A percentile compares a stretch with the other conserved stretches of the same genome.
Conservation (phyloP, 2,329 filamentous ascomycete species). For the Magnaporthiopsis poae region DNA sequence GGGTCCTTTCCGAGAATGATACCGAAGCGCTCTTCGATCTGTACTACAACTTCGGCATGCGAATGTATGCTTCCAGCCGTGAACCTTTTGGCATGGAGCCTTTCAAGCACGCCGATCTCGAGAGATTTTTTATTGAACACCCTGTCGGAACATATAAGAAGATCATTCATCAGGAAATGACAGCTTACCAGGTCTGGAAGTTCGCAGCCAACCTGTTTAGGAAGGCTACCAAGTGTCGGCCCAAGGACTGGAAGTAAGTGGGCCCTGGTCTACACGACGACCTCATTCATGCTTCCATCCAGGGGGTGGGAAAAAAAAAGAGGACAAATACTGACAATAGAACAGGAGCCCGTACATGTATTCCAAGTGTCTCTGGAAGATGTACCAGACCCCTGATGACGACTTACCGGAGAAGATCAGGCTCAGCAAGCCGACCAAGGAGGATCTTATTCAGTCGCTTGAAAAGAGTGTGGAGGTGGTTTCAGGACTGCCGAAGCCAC, state of each 20-base stretch:
- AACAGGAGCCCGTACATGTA: constrained; percentile 50
- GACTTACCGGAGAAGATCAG: constrained; percentile 34
- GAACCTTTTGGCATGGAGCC: constrained; percentile 55
- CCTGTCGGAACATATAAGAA: constrained; percentile 38
- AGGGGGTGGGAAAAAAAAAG: background rate
- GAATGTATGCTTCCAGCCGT: constrained; percentile 51
- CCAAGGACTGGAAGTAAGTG: constrained; percentile 47
- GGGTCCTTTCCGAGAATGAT: constrained; percentile 30
- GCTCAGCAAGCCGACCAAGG: constrained; percentile 26
- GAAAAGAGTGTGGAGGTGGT: constrained; percentile 43
- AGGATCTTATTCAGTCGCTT: constrained; percentile 37
- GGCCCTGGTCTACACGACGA: background rate
- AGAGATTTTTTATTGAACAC: constrained; percentile 42
- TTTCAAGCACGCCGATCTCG: constrained; percentile 46
- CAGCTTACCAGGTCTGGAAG: constrained; percentile 52
- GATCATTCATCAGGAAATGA: constrained; percentile 46
- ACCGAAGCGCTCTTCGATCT: constrained; percentile 47
- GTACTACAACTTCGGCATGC: constrained; percentile 52
- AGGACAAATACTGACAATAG: constrained; percentile 16
- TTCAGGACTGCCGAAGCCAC: constrained; percentile 41
- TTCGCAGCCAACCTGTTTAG: constrained; percentile 47
- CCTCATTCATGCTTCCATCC: background rate
- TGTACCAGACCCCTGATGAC: constrained; percentile 42
- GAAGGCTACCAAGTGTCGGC: constrained; percentile 44
- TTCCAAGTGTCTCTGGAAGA: constrained; percentile 54